Evolutionary conservation across 164 flowering plant genomes (phyloP).

Genomic region (Nelumbo lutea): DNA sequence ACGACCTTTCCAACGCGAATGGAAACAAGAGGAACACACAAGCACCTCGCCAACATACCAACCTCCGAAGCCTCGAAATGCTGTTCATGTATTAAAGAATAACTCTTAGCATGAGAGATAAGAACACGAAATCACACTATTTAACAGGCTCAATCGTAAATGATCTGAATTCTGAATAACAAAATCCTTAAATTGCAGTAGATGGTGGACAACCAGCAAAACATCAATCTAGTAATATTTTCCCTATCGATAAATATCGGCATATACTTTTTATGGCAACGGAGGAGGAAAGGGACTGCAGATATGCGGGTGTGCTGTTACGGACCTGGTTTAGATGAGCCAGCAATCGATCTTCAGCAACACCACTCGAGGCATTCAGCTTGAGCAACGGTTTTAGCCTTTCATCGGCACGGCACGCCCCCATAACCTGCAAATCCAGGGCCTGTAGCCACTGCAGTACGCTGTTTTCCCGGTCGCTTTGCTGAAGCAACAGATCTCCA

Average conservation of each 20-base stretch:
- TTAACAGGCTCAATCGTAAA: neutral
- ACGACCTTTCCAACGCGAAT: constrained; percentile 85
- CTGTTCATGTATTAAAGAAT: constrained; percentile 28
- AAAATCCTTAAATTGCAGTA: too few relatives aligned
- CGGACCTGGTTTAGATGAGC: constrained; percentile 77
- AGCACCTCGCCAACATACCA: constrained; percentile 86
- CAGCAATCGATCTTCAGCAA: constrained; percentile 71
- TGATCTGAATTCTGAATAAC: too few relatives aligned
- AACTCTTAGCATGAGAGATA: neutral
- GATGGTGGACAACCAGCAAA: too few relatives aligned
- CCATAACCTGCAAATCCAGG: constrained; percentile 78
- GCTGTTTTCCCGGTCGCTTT: constrained; percentile 34
- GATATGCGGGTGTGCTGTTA: too few relatives aligned
- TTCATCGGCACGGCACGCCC: constrained; percentile 95
- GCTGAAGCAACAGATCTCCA: constrained; percentile 57
- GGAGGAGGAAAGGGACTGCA: neutral
- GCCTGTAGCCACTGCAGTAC: constrained; percentile 81
- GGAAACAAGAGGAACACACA: constrained; percentile 86
- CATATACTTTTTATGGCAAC: too few relatives aligned
- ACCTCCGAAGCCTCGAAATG: constrained; percentile 88
- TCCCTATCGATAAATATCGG: too few relatives aligned
- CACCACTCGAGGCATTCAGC: constrained; percentile 46
- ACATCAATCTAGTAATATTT: too few relatives aligned
- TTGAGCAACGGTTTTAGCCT: constrained; percentile 87
- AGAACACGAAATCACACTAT: neutral